These are phyloP conservation scores for Pisolithus microcarpus DNA, from an alignment of 768 basidiomycete genomes.

Conservation along the genomic window DNA sequence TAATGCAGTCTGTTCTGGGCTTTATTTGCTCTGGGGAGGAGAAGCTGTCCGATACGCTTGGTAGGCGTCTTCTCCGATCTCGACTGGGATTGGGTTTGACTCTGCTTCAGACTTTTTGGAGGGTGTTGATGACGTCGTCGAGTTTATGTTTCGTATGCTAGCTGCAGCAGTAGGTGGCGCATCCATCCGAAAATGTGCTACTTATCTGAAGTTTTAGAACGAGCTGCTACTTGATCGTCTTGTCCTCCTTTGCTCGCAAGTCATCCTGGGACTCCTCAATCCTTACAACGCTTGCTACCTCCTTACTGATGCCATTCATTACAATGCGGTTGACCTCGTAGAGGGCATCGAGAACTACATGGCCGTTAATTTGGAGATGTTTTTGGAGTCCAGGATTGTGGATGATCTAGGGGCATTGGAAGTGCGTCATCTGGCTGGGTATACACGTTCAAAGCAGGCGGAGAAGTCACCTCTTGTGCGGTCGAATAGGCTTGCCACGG, in stretches of 20 bases:
- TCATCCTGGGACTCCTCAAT: constrained; percentile 61
- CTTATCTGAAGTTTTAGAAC: constrained; percentile 41
- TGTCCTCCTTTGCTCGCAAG: constrained; percentile 71
- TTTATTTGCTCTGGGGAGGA: constrained; percentile 72
- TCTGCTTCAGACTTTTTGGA: constrained; percentile 47
- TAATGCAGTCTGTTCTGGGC: constrained; percentile 67
- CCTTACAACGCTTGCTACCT: constrained; percentile 74
- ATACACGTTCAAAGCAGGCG: constrained; percentile 51
- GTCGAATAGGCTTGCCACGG: constrained; percentile 42
- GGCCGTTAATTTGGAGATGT: constrained; percentile 74
- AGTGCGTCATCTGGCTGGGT: constrained; percentile 58
- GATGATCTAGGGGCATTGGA: constrained; percentile 65
- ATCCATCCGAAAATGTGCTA: not conserved
- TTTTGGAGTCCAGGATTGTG: constrained; percentile 75
- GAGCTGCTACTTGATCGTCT: constrained; percentile 86
- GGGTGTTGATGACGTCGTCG: constrained; percentile 67
- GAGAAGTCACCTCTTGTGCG: constrained; percentile 62
- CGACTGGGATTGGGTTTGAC: constrained; percentile 2
- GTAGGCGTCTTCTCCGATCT: constrained; percentile 32
- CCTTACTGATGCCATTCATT: constrained; percentile 75
- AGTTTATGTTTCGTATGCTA: constrained; percentile 83
- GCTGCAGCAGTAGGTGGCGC: constrained; percentile 62
- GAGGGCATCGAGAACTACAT: constrained; percentile 74
- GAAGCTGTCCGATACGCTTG: constrained; percentile 65
- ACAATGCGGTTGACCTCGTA: constrained; percentile 61